Base-by-base conservation (phyloP, 768 basidiomycete genomes). In the Atractiella rhizophila region DNA sequence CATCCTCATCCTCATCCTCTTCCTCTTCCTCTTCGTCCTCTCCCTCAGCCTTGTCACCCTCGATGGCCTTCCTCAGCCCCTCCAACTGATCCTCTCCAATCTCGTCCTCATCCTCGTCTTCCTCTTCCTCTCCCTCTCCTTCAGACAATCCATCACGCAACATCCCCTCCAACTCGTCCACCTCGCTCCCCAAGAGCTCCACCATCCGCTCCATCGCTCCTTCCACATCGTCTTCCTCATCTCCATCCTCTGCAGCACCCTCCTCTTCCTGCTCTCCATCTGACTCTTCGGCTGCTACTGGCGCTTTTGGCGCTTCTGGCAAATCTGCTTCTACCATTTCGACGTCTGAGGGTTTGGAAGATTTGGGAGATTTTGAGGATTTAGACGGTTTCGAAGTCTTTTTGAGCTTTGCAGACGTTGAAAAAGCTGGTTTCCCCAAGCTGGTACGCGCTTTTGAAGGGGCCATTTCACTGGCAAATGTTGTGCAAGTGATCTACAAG, bases 41-140 rank as follows among this genome's bases (percentile, higher is more conserved):
- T 8, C 29, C 30, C 11, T 42, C 48, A 0, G 44, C 52, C 1
- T 47, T 49, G 12, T 49, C 45, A n/a, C 43, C 44, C 13, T 54
- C 51, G 1, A 45, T 36, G 19, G 34, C 46, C 12, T 39, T 35
- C 12, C 33, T 45, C 4, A n/a, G 30, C 18, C 39, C 30, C 9
- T 11, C 31, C 2, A 10, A 25, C 16, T 38, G 16, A 3, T 31
- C 37, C 19, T 26, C 36, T 4, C 40, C 26, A 27, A 23, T 28
- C 10, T 24, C 19, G 10, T 33, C 23, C 7, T 24, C 28, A 7
- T 28, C 24, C 21, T 40, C 44, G 34, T 16, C 25, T 36, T 40
- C 42, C 42, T 38, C 15, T 38, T 43, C 12, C 44, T 43, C 26
- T 40, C 42, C 18, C 40, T 43, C 5, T 43, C 41, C 30, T 37